Conservation (phyloP, 768 basidiomycete genomes). For the Sistotremastrum suecicum region DNA sequence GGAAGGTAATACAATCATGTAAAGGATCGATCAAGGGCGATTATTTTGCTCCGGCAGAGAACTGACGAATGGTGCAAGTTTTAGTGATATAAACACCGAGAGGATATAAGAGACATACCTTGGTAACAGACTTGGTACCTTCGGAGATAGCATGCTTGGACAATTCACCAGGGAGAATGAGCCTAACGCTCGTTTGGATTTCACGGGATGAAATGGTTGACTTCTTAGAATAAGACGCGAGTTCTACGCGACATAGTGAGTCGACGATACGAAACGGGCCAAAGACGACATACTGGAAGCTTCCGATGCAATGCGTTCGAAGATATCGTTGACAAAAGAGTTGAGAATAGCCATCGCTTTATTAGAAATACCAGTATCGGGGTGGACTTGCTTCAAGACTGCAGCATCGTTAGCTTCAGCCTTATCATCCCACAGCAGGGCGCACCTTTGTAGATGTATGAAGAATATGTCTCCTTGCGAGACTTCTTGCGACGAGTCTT, state of each 20-base stretch:
- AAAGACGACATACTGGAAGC: slow-evolving; percentile 54
- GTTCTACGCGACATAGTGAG: slow-evolving; percentile 34
- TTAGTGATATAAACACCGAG: no score
- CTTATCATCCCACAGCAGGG: slow-evolving; percentile 3
- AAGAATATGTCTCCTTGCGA: slow-evolving; percentile 86
- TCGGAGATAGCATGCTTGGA: slow-evolving; percentile 99
- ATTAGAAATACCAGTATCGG: slow-evolving; percentile 97
- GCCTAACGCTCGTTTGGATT: slow-evolving; percentile 91
- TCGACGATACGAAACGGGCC: not conserved
- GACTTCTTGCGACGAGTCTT: slow-evolving; percentile 85
- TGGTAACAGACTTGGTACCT: slow-evolving; percentile 68
- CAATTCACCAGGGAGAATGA: slow-evolving; percentile 94
- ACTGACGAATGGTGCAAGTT: no score
- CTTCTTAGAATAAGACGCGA: slow-evolving; percentile 97
- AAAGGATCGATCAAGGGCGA: no score
- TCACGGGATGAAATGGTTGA: slow-evolving; percentile 97
- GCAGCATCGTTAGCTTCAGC: not conserved
- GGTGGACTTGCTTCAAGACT: slow-evolving; percentile 97
- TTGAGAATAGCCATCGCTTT: slow-evolving; percentile 89
- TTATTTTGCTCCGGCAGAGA: no score
- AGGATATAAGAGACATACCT: slow-evolving; percentile 16
- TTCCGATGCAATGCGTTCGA: slow-evolving; percentile 82
- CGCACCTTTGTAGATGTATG: slow-evolving; percentile 88
- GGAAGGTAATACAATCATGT: no score
- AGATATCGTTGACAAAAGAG: slow-evolving; percentile 90